Percentiles rank a stretch among this genome's conserved stretches.
phyloP scores from a whole-genome alignment of 352 stramenopile genomes.

The Globisporangium rhizosaccharum region DNA sequence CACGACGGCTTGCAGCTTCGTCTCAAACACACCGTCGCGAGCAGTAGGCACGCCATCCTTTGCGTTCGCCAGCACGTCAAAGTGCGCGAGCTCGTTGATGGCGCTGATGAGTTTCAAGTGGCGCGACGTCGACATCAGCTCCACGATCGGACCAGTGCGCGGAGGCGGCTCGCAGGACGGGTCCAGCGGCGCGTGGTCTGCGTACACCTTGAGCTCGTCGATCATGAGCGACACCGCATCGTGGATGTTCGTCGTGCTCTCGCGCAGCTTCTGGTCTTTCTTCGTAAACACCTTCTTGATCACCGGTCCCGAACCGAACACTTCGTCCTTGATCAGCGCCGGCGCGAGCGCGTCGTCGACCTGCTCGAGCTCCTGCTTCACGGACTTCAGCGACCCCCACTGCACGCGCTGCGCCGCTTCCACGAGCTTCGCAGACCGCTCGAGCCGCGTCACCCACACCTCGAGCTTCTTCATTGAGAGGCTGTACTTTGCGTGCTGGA shows the following conservation, averaged over 20 bases:
- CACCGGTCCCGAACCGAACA: slow-evolving; percentile 50
- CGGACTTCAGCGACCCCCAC: slow-evolving; percentile 38
- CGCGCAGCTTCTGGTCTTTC: slow-evolving; percentile 62
- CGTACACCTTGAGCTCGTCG: slow-evolving; percentile 69
- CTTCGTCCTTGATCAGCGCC: slow-evolving; percentile 36
- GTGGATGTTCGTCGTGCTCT: slow-evolving; percentile 48
- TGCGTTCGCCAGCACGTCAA: slow-evolving; percentile 31
- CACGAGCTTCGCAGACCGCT: slow-evolving; percentile 72
- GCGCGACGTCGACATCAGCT: slow-evolving; percentile 66
- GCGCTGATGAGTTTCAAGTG: slow-evolving; percentile 68
- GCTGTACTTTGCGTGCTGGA: slow-evolving; percentile 71
- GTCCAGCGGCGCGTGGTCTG: slow-evolving; percentile 34
- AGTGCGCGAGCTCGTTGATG: slow-evolving; percentile 69
- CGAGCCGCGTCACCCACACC: slow-evolving; percentile 59
- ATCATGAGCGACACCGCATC: slow-evolving; percentile 54
- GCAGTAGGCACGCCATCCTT: slow-evolving; percentile 11
- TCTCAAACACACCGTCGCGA: slow-evolving; percentile 40
- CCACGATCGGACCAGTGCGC: slow-evolving; percentile 43
- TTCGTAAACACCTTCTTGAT: slow-evolving; percentile 78
- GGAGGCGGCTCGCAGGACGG: slow-evolving; percentile 48
- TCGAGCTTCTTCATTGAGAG: slow-evolving; percentile 76
- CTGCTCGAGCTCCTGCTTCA: slow-evolving; percentile 26
- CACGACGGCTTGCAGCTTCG: slow-evolving; percentile 58
- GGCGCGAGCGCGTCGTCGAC: slow-evolving; percentile 9
- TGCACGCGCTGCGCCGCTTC: slow-evolving; percentile 72